phyloP scores from a whole-genome alignment of 352 stramenopile genomes.

The Elongisporangium prolatum region DNA sequence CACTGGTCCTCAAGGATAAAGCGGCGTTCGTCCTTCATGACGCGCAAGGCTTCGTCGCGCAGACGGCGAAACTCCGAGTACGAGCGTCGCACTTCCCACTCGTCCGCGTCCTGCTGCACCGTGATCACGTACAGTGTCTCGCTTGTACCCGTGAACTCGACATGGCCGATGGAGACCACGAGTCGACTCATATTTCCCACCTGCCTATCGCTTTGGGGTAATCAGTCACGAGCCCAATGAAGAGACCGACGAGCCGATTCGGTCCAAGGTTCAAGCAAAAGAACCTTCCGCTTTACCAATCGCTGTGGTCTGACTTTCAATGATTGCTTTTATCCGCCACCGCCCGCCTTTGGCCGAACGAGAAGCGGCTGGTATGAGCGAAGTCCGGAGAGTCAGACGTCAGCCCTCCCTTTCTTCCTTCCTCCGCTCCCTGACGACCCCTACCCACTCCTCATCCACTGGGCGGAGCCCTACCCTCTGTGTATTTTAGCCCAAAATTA shows the following conservation, averaged over 20 bases:
- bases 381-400: neutral
- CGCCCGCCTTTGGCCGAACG: neutral
- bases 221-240: neutral
- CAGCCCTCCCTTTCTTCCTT: neutral
- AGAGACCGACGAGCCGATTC: neutral
- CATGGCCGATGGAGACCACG: conserved; percentile 67
- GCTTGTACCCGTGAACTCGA: conserved; percentile 67
- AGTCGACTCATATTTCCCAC: conserved; percentile 51
- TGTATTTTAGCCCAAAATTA: neutral
- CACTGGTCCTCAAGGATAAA: conserved; percentile 42
- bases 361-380: neutral
- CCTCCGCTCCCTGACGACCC: neutral
- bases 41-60: conserved; percentile 55
- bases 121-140: conserved; percentile 74
- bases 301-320: too few species aligned
- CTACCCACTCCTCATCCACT: neutral
- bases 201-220: too few species aligned
- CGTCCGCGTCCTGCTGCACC: conserved; percentile 66
- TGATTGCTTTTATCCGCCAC: neutral
- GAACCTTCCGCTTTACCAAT: neutral
- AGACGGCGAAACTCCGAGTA: conserved; percentile 74
- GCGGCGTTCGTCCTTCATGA: conserved; percentile 54
- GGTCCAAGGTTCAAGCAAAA: neutral
- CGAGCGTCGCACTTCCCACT: conserved; percentile 62
- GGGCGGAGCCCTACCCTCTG: neutral